These are phyloP conservation scores for Hyaloscypha finlandica DNA, from an alignment of 495 filamentous ascomycete genomes.

Conservation along the genomic window DNA sequence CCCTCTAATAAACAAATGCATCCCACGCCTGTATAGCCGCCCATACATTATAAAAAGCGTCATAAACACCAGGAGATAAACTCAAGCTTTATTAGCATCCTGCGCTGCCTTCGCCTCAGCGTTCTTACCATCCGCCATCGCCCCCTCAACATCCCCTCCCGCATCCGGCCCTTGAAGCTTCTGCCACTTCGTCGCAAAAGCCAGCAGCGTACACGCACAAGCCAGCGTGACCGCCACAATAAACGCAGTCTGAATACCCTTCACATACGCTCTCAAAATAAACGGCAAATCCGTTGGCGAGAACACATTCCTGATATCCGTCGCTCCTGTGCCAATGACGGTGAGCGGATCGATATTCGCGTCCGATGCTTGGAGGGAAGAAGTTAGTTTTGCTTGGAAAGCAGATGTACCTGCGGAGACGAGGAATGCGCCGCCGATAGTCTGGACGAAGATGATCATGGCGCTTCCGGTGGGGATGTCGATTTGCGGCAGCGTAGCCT, in stretches of 20 bases:
- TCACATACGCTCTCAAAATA: constrained; percentile 58
- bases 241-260: constrained; percentile 51
- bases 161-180: constrained; percentile 54
- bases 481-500: constrained; percentile 42
- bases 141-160: no score
- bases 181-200: constrained; percentile 66
- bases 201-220: constrained; percentile 15
- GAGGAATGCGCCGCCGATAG: constrained; percentile 47
- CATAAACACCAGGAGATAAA: no score
- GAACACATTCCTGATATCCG: constrained; percentile 49
- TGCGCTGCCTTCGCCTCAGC: no score
- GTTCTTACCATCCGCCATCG: no score
- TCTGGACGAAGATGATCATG: constrained; percentile 38
- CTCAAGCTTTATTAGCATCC: no score
- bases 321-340: constrained; percentile 52
- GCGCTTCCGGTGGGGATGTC: constrained; percentile 45
- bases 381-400: constrained; percentile 45
- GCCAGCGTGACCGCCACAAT: constrained; percentile 38
- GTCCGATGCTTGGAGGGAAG: constrained; percentile 35
- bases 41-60: no score
- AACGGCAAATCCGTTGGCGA: constrained; percentile 43
- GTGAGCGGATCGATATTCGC: constrained; percentile 41
- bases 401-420: constrained; percentile 44
- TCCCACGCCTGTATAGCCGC: no score
- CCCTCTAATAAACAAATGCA: no score